Evolutionary conservation across 1,139 yeast species (phyloP).

Genomic region (Blastobotrys raffinosifermentans): DNA sequence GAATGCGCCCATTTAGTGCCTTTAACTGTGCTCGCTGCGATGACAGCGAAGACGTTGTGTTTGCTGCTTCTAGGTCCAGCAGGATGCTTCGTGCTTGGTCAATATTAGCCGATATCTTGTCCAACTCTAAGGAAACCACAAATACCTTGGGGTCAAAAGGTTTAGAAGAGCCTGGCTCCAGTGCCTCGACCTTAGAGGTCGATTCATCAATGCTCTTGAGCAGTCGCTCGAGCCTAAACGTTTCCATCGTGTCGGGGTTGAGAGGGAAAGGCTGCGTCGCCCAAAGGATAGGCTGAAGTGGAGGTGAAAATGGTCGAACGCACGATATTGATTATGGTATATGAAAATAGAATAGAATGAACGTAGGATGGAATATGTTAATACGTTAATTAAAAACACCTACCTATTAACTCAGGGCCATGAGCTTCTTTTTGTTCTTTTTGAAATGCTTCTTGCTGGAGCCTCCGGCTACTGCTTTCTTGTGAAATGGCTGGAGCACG

Average conservation of each 20-base stretch:
- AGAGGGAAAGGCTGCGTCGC: too few species aligned
- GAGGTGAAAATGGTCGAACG: too few species aligned
- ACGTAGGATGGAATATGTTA: too few species aligned
- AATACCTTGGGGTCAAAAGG: conserved; percentile 18
- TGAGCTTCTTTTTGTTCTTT: conserved; percentile 56
- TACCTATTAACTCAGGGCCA: conserved; percentile 2
- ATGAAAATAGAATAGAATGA: too few species aligned
- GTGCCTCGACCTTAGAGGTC: not conserved
- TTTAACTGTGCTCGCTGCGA: conserved; percentile 15
- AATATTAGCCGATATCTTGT: conserved; percentile 20
- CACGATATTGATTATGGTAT: too few species aligned
- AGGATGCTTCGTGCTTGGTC: conserved; percentile 22
- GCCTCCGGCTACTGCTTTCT: conserved; percentile 28
- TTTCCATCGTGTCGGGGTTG: conserved; percentile 32
- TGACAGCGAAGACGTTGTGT: conserved; percentile 4
- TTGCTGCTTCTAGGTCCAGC: conserved; percentile 17
- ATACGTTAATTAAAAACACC: too few species aligned
- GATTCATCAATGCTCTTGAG: not conserved
- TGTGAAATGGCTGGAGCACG: conserved; percentile 68
- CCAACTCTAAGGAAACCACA: conserved; percentile 18
- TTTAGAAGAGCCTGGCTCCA: not conserved
- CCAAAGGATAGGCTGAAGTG: too few species aligned
- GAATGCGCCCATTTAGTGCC: conserved; percentile 18
- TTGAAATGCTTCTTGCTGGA: conserved; percentile 69
- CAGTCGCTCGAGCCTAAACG: not conserved